A percentile compares a stretch with the other conserved stretches of the same genome.
Conservation (phyloP, 208 protist genomes). For the Sergeia podlipaevii region DNA sequence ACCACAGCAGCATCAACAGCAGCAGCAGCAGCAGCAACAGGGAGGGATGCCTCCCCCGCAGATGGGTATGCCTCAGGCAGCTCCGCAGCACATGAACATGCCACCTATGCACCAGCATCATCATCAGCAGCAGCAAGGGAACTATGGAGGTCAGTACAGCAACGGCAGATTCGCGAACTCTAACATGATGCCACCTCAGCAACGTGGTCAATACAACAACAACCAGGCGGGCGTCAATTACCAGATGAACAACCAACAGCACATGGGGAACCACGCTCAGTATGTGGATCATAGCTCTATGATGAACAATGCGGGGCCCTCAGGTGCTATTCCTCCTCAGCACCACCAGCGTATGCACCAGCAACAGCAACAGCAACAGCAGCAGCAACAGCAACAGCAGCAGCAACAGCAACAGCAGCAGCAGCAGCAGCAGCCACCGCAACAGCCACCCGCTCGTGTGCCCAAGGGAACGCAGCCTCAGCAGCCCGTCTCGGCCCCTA, state of each 20-base stretch:
- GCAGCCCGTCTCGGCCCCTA: background rate
- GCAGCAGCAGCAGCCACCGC: constrained; percentile 16
- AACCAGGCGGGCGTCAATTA: constrained; percentile 21
- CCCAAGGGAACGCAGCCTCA: background rate
- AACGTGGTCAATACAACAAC: constrained; percentile 33
- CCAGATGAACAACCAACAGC: constrained; percentile 8
- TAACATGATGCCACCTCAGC: constrained; percentile 19
- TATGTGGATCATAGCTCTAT: background rate
- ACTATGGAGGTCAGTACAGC: constrained; percentile 21
- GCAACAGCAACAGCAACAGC: constrained; percentile 18
- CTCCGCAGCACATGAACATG: constrained; percentile 1
- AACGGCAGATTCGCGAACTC: constrained; percentile 18
- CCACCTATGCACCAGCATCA: constrained; percentile 19
- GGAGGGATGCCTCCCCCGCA: constrained; percentile 11
- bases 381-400: constrained; percentile 1
- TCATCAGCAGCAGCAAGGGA: constrained; percentile 26
- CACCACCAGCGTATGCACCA: constrained; percentile 4
- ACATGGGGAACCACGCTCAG: constrained; percentile 2
- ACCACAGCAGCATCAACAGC: constrained; percentile 5
- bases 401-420: constrained; percentile 20
- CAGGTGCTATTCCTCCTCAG: background rate
- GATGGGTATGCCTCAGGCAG: constrained; percentile 10
- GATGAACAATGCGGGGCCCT: background rate
- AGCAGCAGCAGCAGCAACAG: constrained; percentile 24
- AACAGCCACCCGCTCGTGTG: background rate